Base-by-base conservation (phyloP, 192 early-diverging fungal genomes). In the Glomus cerebriforme region DNA sequence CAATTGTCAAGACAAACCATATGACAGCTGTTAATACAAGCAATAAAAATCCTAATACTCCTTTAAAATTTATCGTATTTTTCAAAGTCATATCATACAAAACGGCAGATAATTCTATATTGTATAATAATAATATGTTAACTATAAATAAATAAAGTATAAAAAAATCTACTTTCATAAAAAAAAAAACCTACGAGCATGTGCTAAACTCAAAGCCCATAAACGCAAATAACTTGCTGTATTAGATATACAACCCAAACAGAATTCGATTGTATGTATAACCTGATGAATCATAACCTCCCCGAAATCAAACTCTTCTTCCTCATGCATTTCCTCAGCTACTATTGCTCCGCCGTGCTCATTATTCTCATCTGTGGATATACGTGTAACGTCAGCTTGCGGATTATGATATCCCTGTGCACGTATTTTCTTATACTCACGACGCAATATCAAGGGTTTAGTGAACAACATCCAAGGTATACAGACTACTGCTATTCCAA, bases 261-360 rank as follows among this genome's bases (percentile, higher is more conserved):
- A 96, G 84, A 96, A 99, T 84, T 99, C 98, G 81, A 99, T 99
- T 8, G 97, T 99, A 83, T 99, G 98, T 81, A 99, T 99, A 26
- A 91, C 88, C 85, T 98, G 96, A 87, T 99, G 94, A 81, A 99
- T 97, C 93, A 99, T 93, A 75, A 93, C 89, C 74, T 99, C 98
- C 54, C 92, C 88, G 87, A 99, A 99, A 78, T 99, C 97, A 89
- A 97, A 97, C 71, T 92, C 82, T 80, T 92, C 80, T 39, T 79
- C 74, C 65, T 75, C 88, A 68, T 92, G 87, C 79, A 89, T 90
- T 76, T 92, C 92, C 54, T 93, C 92, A 65, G 89, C 88, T 73
- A 91, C 88, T 35, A 87, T 82, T 35, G 90, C 84, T 59, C 88
- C 87, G 45, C 85, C 88, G 15, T 75, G 73, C 10, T 82, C 75